Evolutionary conservation across 108 stramenopile genomes (phyloP), one percentile per base, ranked within the genome.

Genomic region (Pseudonitzschia multiseries): DNA sequence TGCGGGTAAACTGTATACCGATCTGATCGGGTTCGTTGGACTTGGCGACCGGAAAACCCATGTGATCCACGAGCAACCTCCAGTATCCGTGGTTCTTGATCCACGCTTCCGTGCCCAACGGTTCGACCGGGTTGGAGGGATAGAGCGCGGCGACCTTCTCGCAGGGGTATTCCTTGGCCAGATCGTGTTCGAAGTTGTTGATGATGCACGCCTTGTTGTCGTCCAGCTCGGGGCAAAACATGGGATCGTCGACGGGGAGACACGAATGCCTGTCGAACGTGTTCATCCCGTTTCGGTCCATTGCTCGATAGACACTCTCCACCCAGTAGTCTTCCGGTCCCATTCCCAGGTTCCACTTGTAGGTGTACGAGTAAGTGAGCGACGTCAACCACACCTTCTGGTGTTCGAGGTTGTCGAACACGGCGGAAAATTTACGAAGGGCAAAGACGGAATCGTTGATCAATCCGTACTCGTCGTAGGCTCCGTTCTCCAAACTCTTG

Each of bases 371-470:
- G 32, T 71, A 54, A 22, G 3, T 33, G 27, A 71, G 18, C 9
- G 54, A 57, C 13, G 31, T 22, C 32, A 71, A 20, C 24, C 18
- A 42, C 0, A 57, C 70, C 14, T 65, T 65, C n/a, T 22, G 64
- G 17, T 65, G 40, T 14, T 10, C 18, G 26, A 72, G 61, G 57
- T 62, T 33, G 20, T 72, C 71, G 20, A 72, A 72, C 46, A 72
- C 61, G 24, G 24, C 71, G 12, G 59, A 36, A 63, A 72, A 72
- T 15, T 40, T 28, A 0, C 71, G 59, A 21, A 72, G 43, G 20
- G 71, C 71, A 40, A 63, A 63, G 14, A 72, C 60, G 20, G 71
- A 72, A 72, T 72, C 71, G 0, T 72, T 72, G 70, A 53, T 32
- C 70, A 70, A 36, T 15, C 44, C 68, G 29, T 51, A 68, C 4